A percentile compares a stretch with the other conserved stretches of the same genome.
Conservation (phyloP, 768 basidiomycete genomes). For the Terana coerulea region DNA sequence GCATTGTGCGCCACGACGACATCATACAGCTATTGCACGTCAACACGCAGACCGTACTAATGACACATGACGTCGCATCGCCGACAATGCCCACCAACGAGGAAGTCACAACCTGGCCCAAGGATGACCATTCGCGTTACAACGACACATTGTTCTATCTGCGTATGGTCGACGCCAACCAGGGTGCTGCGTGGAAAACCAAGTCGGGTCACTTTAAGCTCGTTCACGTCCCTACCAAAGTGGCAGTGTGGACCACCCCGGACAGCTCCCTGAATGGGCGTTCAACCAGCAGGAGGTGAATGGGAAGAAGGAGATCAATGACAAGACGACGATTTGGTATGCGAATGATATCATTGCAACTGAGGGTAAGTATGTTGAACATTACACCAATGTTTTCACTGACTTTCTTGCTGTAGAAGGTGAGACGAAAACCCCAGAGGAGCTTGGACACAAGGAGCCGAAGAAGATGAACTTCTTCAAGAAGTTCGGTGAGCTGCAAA, state of each 20-base stretch:
- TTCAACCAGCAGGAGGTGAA: constrained; percentile 98
- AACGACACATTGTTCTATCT: constrained; percentile 91
- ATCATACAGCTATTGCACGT: constrained; percentile 86
- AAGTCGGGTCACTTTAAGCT: constrained; percentile 93
- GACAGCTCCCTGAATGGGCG: constrained; percentile 92
- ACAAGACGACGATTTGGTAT: constrained; percentile 85
- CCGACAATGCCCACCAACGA: constrained; percentile 97
- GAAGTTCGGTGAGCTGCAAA: constrained; percentile 91
- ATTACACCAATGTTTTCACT: constrained; percentile 2
- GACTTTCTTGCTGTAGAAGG: too few relatives aligned
- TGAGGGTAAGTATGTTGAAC: constrained; percentile 52
- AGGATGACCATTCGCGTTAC: constrained; percentile 69
- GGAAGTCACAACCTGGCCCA: constrained; percentile 92
- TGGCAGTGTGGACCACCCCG: constrained; percentile 88
- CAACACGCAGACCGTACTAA: constrained; percentile 73
- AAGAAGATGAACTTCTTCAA: constrained; percentile 89
- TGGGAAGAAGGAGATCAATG: constrained; percentile 87
- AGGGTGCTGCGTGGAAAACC: constrained; percentile 86
- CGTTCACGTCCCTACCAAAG: constrained; percentile 83
- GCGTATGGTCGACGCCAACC: constrained; percentile 63
- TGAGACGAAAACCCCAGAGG: constrained; percentile 47
- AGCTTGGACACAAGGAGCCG: constrained; percentile 57
- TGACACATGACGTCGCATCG: constrained; percentile 97
- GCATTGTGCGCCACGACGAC: constrained; percentile 88
- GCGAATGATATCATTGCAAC: constrained; percentile 77